Conservation (phyloP, 2,329 filamentous ascomycete genomes). For the Myotisia sp. region DNA sequence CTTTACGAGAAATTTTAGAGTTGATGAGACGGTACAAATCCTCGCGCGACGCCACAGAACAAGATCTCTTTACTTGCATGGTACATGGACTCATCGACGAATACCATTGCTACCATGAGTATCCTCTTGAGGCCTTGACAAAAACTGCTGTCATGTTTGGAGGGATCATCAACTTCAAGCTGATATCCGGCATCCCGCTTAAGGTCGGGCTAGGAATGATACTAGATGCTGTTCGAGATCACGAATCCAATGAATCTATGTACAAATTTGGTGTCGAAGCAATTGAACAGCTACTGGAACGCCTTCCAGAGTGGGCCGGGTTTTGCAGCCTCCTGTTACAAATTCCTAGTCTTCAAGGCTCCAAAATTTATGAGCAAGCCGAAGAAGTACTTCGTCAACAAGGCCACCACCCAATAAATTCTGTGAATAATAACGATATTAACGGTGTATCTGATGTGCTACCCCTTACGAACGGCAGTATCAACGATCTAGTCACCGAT, state of each 20-base stretch:
- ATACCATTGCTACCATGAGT: constrained; percentile 87
- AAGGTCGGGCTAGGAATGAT: constrained; percentile 97
- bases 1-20: constrained; percentile 72
- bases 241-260: constrained; percentile 73
- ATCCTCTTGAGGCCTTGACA: constrained; percentile 87
- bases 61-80: constrained; percentile 96
- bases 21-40: constrained; percentile 76
- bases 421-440: constrained; percentile 33
- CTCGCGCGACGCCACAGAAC: constrained; percentile 68
- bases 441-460: constrained; percentile 32
- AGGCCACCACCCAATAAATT: constrained; percentile 42
- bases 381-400: constrained; percentile 64
- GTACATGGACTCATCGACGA: constrained; percentile 96
- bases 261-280: constrained; percentile 97
- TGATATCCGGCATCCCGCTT: constrained; percentile 78
- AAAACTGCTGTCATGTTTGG: constrained; percentile 95
- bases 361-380: constrained; percentile 69
- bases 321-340: constrained; percentile 77
- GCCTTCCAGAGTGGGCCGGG: constrained; percentile 86
- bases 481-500: constrained; percentile 50
- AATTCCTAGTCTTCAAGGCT: constrained; percentile 67
- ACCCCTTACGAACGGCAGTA: constrained; percentile 52
- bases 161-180: constrained; percentile 84
- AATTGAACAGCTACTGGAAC: constrained; percentile 68
- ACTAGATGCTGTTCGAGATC: constrained; percentile 83